Evolutionary conservation across 805 yeast species (phyloP).

Genomic region (Candida quercuum): DNA sequence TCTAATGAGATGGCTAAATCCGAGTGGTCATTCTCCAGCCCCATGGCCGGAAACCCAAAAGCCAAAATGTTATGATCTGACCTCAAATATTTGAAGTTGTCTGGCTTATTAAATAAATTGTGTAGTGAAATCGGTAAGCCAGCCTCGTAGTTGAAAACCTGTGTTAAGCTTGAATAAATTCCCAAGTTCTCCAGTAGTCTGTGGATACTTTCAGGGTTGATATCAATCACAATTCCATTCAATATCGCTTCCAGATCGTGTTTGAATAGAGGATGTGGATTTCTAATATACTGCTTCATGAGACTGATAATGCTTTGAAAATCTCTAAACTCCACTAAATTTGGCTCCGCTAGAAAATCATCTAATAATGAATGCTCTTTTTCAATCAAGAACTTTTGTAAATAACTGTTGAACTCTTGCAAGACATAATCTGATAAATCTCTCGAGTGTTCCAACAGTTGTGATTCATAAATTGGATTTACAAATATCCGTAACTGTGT

Average conservation of each 20-base stretch:
- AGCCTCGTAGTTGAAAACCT: neutral
- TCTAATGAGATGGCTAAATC: conserved; percentile 9
- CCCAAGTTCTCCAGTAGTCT: neutral
- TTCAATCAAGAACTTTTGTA: neutral
- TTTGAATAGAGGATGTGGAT: conserved; percentile 1
- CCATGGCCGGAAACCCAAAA: conserved; percentile 8
- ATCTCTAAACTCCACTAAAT: neutral
- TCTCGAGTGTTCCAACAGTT: conserved; percentile 3
- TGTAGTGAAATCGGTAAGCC: neutral
- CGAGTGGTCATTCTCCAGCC: conserved; percentile 1
- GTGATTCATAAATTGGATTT: conserved; percentile 4
- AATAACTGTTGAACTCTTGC: neutral
- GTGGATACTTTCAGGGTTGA: neutral
- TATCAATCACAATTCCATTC: neutral
- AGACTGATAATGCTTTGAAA: conserved; percentile 1
- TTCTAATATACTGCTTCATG: conserved; percentile 4
- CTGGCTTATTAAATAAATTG: neutral
- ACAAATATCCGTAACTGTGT: conserved; percentile 4
- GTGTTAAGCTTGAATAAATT: neutral
- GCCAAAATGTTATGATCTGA: neutral
- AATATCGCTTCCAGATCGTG: neutral
- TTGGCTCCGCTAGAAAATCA: neutral
- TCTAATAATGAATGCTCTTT: neutral
- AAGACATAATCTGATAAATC: neutral
- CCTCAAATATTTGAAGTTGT: conserved; percentile 6